Base-by-base conservation (phyloP, 1,139 yeast genomes). In the Candida buenavistaensis region DNA sequence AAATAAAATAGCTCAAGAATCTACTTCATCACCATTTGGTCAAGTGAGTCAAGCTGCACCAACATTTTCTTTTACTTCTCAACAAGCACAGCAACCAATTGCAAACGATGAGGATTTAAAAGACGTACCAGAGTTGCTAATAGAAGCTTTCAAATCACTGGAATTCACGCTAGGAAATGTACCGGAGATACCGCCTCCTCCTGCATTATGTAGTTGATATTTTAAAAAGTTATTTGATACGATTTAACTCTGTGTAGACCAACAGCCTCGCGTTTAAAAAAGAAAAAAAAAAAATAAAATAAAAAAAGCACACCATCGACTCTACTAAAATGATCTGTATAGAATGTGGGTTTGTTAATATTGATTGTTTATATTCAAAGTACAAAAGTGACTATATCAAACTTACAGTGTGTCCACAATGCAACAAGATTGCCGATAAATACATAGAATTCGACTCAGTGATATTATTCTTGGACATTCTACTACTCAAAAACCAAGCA, bases 381-480 rank as follows among this genome's bases (percentile, higher is more conserved):
- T 89, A 86, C 59, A 78, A 92, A 28, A 82, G 83, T 37, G 80
- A 82, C 32, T 90, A 89, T 49, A 86, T 90, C 33, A 79, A 85
- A 44, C 72, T 89, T 32, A 82, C 96, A 1, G 81, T 82, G 28
- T 92, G 99, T 50, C 68, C 78, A 1, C 57, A 63, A 17, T 92
- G 99, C 55, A 72, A 76, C 28, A 66, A 72, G 36, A 79, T 86
- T 12, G 95, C 92, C 2, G 99, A 92, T 59, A 84, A 85, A 55
- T 92, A 94, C 59, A 83, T 92, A 26, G 99, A 92, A 54, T 84
- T 81, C 47, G 99, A 92, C 56, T 76, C 80, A 36, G 95, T 90
- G 14, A 65, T 92, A 2, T 64, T 92, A 19, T 85, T 88, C 52
- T 80, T 94, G 23, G 98, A 94, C 52, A 69, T 90, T 28, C 62